phyloP scores from a whole-genome alignment of 257 asterid genomes.

The Misopates orontium region DNA sequence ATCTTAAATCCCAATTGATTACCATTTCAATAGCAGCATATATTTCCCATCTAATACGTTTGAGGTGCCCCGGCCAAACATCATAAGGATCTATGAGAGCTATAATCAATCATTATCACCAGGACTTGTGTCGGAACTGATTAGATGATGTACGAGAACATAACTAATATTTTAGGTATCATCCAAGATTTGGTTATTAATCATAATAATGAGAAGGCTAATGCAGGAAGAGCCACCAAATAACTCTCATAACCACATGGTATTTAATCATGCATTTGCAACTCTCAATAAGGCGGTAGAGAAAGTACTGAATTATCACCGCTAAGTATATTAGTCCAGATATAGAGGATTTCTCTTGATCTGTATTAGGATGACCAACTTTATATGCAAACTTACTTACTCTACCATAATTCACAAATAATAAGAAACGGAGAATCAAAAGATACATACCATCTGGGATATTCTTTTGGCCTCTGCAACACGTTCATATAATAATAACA shows the following conservation, averaged over 20 bases:
- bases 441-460: constrained; percentile 54
- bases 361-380: too few relatives aligned
- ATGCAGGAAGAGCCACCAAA: constrained; percentile 3
- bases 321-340: too few relatives aligned
- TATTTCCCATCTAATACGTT: too few relatives aligned
- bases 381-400: too few relatives aligned
- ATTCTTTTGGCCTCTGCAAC: constrained; percentile 80
- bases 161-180: background rate
- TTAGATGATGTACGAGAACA: background rate
- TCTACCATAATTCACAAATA: background rate
- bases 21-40: too few relatives aligned
- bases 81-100: too few relatives aligned
- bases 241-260: background rate
- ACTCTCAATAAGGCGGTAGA: too few relatives aligned
- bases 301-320: too few relatives aligned
- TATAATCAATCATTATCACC: background rate
- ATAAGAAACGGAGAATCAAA: background rate
- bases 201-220: background rate
- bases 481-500: constrained; percentile 60
- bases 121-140: background rate
- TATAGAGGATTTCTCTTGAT: too few relatives aligned
- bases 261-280: too few relatives aligned
- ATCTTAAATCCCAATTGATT: background rate
- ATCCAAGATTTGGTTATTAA: background rate
- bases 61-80: too few relatives aligned